Base-by-base conservation (phyloP, 352 stramenopile species). In the Globisporangium paddicum region DNA sequence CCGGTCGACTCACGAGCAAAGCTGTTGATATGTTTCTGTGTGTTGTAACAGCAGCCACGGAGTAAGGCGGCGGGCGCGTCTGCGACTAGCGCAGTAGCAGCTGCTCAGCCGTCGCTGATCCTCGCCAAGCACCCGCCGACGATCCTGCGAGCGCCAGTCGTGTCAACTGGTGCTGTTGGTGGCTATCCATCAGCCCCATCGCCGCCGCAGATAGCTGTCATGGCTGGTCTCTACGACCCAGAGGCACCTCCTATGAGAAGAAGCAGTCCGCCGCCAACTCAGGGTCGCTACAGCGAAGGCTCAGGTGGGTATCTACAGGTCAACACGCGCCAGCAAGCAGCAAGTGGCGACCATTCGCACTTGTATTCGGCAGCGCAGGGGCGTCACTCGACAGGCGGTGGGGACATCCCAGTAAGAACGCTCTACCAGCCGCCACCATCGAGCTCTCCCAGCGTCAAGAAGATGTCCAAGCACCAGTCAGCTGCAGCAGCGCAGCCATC, bases 91-190 rank as follows among this genome's bases (percentile, higher is more conserved):
- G 21, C 62, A 34, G 3, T 40, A 40, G 48, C 64, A 26, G 18
- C 62, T 8, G 19, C 55, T 0, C 14, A 60, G 13, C 47, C 63
- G 7, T 44, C 62, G 34, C 54, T 60, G 23, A 69, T 77, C 8
- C 62, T 82, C 58, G 61, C 73, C 40, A 87, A 84, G 55, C 69
- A 71, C 9, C 80, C 69, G 21, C 69, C 71, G 2, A 73, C 72
- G 60, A 62, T 76, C 40, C 61, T 78, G 25, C 65, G 49, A 19
- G 63, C 69, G 6, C 41, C 56, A 21, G 38, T 21, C 1, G 23
- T 30, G 2, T 30, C 40, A 13, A 53, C 25, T 30, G 14, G 19
- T 55, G 45, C 25, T 13, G 14, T 51, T 47, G n/a, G 58, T 64
- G 34, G 59, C 52, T 1, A 58, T 34, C 18, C 13, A 13, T 37